Percentiles rank a stretch among this genome's conserved stretches.
Evolutionary conservation across 1,139 yeast species (phyloP).

Genomic region (Blastobotrys malaysiensis): DNA sequence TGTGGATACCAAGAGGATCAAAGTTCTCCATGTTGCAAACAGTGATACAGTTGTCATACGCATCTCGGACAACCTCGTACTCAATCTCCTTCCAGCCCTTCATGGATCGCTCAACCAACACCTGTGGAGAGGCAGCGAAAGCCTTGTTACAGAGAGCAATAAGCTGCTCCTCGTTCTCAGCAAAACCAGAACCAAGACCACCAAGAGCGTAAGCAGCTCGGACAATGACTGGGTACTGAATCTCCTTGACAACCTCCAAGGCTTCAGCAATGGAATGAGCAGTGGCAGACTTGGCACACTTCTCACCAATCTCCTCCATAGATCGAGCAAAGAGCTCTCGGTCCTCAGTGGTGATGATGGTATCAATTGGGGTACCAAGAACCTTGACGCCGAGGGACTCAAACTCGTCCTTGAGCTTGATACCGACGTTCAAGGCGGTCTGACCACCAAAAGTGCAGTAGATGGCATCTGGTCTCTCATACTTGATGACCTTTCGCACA

Average conservation of each 20-base stretch:
- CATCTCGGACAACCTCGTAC: constrained; percentile 98
- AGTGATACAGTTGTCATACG: constrained; percentile 94
- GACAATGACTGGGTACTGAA: constrained; percentile 93
- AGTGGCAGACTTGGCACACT: constrained; percentile 90
- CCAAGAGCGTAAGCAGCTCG: constrained; percentile 98
- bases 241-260: constrained; percentile 70
- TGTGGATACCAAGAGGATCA: constrained; percentile 97
- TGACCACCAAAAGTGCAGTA: constrained; percentile 98
- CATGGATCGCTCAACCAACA: constrained; percentile 91
- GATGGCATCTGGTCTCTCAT: constrained; percentile 95
- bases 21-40: constrained; percentile 99
- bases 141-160: constrained; percentile 83
- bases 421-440: constrained; percentile 95
- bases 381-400: constrained; percentile 89
- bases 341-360: constrained; percentile 95
- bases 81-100: constrained; percentile 99
- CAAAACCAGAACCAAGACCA: constrained; percentile 98
- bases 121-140: constrained; percentile 94
- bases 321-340: constrained; percentile 92
- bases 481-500: constrained; percentile 88
- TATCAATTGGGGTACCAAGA: constrained; percentile 93
- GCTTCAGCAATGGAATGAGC: constrained; percentile 79
- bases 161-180: constrained; percentile 82
- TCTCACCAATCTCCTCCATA: constrained; percentile 91
- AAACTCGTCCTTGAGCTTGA: constrained; percentile 90